Evolutionary conservation across 768 basidiomycete species (phyloP), one percentile per base, ranked within the genome.

Genomic region (Goffeauzyma gilvescens): DNA sequence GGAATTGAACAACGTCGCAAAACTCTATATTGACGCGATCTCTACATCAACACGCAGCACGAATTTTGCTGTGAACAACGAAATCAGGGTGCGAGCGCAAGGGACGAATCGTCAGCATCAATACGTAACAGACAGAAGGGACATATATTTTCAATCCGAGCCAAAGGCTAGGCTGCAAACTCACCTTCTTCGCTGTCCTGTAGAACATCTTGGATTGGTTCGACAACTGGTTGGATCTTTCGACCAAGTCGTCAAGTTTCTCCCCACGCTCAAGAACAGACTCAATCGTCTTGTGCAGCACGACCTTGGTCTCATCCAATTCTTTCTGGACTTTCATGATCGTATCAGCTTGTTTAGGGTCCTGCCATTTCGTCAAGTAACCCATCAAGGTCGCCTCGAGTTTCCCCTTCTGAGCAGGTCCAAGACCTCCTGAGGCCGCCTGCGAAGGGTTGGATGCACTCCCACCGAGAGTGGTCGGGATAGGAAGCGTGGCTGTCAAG

Each of bases 261-360:
- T 96, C 90, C 32, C 93, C 93, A 10, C 93, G 76, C 62, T 89
- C 78, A 31, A 98, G 71, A 8, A 98, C 89, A 3, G 82, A 84
- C 60, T 98, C 93, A 55, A 98, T 98, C 22, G 93, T 98, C 71
- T 96, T 95, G 71, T 96, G 93, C 64, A 98, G 67, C 34, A 96
- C 76, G 52, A 98, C 90, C 79, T 98, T 98, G 3, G 93, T 96
- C 69, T 98, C 93, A 62, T 98, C 93, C 41, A 98, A 67, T 61
- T 98, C 93, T 58, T 86, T 81, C 64, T 98, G 93, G 10, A 98
- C 93, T 51, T 79, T 75, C 89, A 96, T 90, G 59, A 98, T 95
- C 15, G 83, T 79, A 67, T 98, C 90, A 5, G 90, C 90, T 66
- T 95, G 86, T 51, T 76, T 73, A 8, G 90, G 90, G 65, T 98